phyloP scores from a whole-genome alignment of 176 grass and related monocot species.

The Phyllostachys edulis region DNA sequence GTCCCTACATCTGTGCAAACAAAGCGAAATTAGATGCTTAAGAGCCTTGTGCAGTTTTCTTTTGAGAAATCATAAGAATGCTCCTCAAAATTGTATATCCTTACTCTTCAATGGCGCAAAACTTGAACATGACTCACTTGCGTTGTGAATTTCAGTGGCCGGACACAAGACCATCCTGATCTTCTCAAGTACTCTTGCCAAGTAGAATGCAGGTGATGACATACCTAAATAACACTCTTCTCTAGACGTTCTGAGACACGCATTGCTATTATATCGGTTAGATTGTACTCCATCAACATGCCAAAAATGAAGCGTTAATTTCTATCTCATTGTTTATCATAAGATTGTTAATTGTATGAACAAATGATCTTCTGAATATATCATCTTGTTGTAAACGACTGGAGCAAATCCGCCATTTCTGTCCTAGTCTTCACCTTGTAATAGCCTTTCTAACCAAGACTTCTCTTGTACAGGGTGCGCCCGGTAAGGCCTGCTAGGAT shows the following conservation, averaged over 20 bases:
- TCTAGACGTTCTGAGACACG: background rate
- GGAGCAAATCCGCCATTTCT: background rate
- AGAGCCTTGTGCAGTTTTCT: background rate
- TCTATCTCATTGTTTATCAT: background rate
- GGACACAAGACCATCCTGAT: slow-evolving; percentile 63
- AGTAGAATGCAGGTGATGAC: slow-evolving; percentile 75
- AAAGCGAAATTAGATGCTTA: background rate
- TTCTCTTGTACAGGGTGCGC: slow-evolving; percentile 54
- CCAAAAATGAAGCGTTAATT: background rate
- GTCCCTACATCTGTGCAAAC: background rate
- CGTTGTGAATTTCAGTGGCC: slow-evolving; percentile 73
- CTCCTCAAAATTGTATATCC: background rate
- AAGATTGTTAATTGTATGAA: background rate
- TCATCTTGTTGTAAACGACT: background rate
- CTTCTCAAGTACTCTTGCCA: slow-evolving; percentile 93
- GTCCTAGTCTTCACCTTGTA: background rate
- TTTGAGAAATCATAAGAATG: background rate
- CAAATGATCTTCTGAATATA: background rate
- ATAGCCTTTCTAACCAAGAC: slow-evolving; percentile 27
- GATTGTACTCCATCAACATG: background rate
- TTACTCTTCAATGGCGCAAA: background rate
- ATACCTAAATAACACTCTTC: background rate
- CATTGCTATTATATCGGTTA: background rate
- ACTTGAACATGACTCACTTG: slow-evolving; percentile 18
- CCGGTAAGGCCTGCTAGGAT: slow-evolving; percentile 61